These are phyloP conservation scores for Pythium dissimile DNA, from an alignment of 352 stramenopile species.

Conservation along the genomic window DNA sequence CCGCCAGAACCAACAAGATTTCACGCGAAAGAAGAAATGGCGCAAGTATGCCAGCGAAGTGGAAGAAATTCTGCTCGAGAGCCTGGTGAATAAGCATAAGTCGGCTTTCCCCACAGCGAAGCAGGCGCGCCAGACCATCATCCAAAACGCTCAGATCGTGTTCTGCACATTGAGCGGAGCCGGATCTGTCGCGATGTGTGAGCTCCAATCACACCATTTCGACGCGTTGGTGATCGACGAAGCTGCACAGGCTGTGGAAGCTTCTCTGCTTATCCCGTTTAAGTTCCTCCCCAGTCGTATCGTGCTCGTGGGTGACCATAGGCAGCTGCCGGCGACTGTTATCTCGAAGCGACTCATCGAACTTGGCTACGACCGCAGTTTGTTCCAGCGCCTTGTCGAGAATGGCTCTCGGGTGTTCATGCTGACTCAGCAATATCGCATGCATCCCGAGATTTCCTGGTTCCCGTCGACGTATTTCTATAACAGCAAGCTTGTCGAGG, in stretches of 20 bases:
- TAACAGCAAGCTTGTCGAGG: conserved; percentile 83
- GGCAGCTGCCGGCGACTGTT: conserved; percentile 97
- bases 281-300: conserved; percentile 82
- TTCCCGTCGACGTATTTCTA: conserved; percentile 97
- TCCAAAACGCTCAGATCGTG: conserved; percentile 77
- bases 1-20: conserved; percentile 18
- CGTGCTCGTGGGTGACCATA: conserved; percentile 94
- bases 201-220: conserved; percentile 90
- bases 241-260: conserved; percentile 96
- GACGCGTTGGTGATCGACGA: conserved; percentile 98
- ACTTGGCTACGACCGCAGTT: conserved; percentile 89
- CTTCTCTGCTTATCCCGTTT: conserved; percentile 96
- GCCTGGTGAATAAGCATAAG: conserved; percentile 56
- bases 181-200: conserved; percentile 74
- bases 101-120: conserved; percentile 51
- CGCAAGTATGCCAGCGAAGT: conserved; percentile 71
- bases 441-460: conserved; percentile 94
- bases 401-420: conserved; percentile 75
- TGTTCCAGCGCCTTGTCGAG: conserved; percentile 96
- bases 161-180: conserved; percentile 85
- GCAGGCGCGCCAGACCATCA: conserved; percentile 56
- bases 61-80: conserved; percentile 70
- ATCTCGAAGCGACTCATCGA: conserved; percentile 87
- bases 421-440: conserved; percentile 97
- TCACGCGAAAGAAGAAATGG: conserved; percentile 62